Percentiles rank a stretch among this genome's conserved stretches.
Evolutionary conservation across 108 stramenopile genomes (phyloP).

Genomic region (Epipyxis sp.): DNA sequence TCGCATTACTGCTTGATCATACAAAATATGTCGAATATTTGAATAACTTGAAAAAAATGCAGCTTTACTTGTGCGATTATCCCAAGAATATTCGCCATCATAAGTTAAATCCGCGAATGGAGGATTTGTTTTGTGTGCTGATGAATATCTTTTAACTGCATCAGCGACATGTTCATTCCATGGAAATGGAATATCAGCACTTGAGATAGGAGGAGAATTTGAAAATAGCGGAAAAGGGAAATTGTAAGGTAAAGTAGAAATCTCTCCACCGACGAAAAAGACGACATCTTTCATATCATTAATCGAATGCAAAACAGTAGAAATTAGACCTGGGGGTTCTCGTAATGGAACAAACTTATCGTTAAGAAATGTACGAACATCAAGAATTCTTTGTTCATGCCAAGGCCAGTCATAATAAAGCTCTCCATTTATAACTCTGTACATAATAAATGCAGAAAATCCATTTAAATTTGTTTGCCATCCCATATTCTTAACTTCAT

Average conservation of each 20-base stretch:
- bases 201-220: background rate
- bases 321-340: background rate
- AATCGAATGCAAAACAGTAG: background rate
- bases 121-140: no score
- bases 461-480: background rate
- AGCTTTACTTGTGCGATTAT: background rate
- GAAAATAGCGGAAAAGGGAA: slow-evolving; percentile 10
- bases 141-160: no score
- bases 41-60: background rate
- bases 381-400: background rate
- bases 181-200: background rate
- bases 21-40: background rate
- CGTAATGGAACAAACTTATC: no score
- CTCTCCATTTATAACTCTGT: background rate
- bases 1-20: background rate
- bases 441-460: background rate
- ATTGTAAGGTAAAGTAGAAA: background rate
- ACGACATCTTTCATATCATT: background rate
- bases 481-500: background rate
- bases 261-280: background rate
- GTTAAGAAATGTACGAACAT: background rate
- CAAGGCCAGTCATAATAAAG: background rate
- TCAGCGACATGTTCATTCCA: background rate
- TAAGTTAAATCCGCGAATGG: background rate
- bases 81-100: background rate